Evolutionary conservation across 441 rosid species (phyloP), one percentile per base, ranked within the genome.

Genomic region (Aquilaria agallochum): DNA sequence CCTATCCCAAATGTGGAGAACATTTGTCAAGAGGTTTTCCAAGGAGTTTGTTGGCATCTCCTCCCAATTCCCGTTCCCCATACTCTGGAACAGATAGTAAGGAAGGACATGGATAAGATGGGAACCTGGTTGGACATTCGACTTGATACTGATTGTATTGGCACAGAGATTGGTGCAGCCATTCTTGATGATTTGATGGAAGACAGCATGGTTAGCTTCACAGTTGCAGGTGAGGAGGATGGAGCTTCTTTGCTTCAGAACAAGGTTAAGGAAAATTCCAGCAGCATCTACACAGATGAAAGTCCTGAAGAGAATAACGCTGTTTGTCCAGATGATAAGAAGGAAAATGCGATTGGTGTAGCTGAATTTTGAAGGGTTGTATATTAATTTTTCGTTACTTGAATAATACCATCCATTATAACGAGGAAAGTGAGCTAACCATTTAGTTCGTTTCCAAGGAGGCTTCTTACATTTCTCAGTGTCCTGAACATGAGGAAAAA

Each of bases 1-100:
- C 68, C 62, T n/a, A 50, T 65, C 62, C 62, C 68, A 1, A 57
- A 50, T 89, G 53, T 76, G 77, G 73, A 77, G 66, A 76, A 74
- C 63, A 72, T 64, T 59, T 60, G 74, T 68, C 54, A 51, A 56
- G 84, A 83, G 77, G 88, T 91, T 30, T 85, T 88, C 88, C 83
- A 86, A 75, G 89, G 84, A 71, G 81, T 91, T 60, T 66, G 65
- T 34, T 84, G 96, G 96, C 81, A 91, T 81, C 89, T 91, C 61
- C 69, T 76, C 30, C 68, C 62, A 2, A 36, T 65, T 48, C 56
- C 68, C 5, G 30, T 56, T 36, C 56, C 62, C 27, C 57, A 55
- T 42, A 57, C 62, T 36, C 8, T 40, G 69, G 96, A 92, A 50
- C 92, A 81, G 62, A 78, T 83, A 59, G 87, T 83, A 40, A 51